Percentiles rank a stretch among this genome's conserved stretches.
These are phyloP conservation scores for Aureobasidium sp. DNA, from an alignment of 2,329 filamentous ascomycete species.

Conservation along the genomic window DNA sequence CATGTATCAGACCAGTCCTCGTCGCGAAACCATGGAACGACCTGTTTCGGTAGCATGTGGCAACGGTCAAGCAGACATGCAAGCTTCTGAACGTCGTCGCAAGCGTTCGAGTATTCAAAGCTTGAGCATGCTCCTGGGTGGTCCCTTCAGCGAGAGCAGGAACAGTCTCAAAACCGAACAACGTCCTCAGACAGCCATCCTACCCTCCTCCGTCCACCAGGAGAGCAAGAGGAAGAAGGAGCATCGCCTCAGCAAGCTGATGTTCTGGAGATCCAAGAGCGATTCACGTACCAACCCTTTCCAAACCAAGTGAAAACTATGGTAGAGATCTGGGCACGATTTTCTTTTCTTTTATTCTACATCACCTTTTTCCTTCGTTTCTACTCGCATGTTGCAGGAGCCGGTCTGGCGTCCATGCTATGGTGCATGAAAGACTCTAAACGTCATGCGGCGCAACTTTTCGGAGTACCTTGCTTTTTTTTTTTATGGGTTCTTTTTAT, in stretches of 20 bases:
- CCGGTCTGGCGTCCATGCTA: not conserved
- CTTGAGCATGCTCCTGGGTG: constrained; percentile 66
- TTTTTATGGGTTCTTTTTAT: not conserved
- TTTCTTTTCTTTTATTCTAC: not conserved
- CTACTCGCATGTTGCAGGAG: constrained; percentile 10
- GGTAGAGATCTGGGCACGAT: not conserved
- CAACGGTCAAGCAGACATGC: constrained; percentile 9
- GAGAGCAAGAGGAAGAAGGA: constrained; percentile 51
- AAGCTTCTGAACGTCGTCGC: constrained; percentile 46
- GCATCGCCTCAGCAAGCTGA: constrained; percentile 62
- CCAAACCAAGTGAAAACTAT: constrained; percentile 1
- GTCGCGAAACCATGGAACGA: constrained; percentile 22
- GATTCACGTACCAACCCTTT: constrained; percentile 11
- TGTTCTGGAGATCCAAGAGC: constrained; percentile 64
- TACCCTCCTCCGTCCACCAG: constrained; percentile 45
- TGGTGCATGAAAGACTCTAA: not conserved
- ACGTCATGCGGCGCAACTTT: constrained; percentile 8
- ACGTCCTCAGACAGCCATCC: constrained; percentile 37
- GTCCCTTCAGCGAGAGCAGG: constrained; percentile 58
- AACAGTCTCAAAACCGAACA: constrained; percentile 66
- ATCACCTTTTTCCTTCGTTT: constrained; percentile 7
- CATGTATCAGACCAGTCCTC: constrained; percentile 43
- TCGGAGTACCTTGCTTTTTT: constrained; percentile 4
- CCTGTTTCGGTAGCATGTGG: constrained; percentile 3
- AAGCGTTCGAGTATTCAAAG: constrained; percentile 70